These are phyloP conservation scores for Emmonsia crescens DNA, from an alignment of 2,329 filamentous ascomycete species.

Conservation along the genomic window DNA sequence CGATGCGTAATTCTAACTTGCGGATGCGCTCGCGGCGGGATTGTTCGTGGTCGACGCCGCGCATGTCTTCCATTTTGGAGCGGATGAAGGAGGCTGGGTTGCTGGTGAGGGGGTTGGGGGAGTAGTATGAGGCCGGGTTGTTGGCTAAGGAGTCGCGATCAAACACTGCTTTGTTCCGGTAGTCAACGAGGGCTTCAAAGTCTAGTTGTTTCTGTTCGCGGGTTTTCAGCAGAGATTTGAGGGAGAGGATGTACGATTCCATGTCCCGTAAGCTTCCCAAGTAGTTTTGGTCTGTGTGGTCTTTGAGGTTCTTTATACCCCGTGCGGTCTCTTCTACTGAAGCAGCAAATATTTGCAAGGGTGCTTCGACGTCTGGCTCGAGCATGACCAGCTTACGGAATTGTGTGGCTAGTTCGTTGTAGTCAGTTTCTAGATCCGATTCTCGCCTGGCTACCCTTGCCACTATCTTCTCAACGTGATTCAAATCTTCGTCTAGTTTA, in stretches of 20 bases:
- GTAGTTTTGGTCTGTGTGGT: constrained; percentile 92
- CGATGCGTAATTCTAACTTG: constrained; percentile 84
- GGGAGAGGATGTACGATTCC: constrained; percentile 81
- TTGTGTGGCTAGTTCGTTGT: constrained; percentile 80
- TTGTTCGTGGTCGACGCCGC: constrained; percentile 93
- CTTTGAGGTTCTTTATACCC: constrained; percentile 69
- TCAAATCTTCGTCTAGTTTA: constrained; percentile 88
- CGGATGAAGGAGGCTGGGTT: constrained; percentile 81
- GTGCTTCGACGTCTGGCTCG: constrained; percentile 73
- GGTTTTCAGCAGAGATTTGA: constrained; percentile 81
- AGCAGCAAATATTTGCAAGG: constrained; percentile 75
- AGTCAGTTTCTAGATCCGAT: constrained; percentile 75
- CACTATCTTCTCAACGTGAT: constrained; percentile 91
- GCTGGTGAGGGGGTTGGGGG: constrained; percentile 38
- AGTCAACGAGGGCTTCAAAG: constrained; percentile 90
- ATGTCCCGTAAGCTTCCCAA: constrained; percentile 86
- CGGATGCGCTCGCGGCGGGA: constrained; percentile 74
- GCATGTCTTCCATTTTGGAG: constrained; percentile 90
- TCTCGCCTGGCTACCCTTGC: constrained; percentile 80
- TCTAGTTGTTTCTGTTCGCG: constrained; percentile 97
- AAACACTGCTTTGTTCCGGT: constrained; percentile 77
- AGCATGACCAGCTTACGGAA: constrained; percentile 87
- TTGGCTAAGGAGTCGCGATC: constrained; percentile 73
- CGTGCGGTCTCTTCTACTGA: constrained; percentile 74
- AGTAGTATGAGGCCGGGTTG: constrained; percentile 50